Evolutionary conservation across 805 yeast species (phyloP).

Genomic region (Metschnikowia shivogae): DNA sequence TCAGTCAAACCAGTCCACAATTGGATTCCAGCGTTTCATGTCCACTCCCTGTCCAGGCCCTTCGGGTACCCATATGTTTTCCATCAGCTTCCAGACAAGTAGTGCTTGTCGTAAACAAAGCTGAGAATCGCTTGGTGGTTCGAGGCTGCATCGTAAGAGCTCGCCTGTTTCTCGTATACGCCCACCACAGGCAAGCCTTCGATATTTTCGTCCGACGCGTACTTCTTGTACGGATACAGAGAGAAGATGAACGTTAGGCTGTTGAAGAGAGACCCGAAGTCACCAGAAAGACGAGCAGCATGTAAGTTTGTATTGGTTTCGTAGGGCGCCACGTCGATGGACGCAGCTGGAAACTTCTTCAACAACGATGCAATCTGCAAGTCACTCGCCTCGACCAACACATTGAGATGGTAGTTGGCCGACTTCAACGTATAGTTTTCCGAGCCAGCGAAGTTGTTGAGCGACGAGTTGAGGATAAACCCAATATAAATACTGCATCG

Average conservation of each 20-base stretch:
- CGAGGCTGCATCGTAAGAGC: not conserved
- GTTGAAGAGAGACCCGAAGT: conserved; percentile 13
- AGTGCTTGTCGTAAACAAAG: conserved; percentile 5
- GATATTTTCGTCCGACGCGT: conserved; percentile 9
- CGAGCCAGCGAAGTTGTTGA: conserved; percentile 23
- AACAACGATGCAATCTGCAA: conserved; percentile 2
- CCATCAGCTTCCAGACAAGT: not conserved
- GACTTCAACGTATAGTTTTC: conserved; percentile 32
- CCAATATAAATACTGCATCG: conserved; percentile 26
- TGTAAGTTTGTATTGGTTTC: conserved; percentile 9
- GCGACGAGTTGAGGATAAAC: conserved; percentile 22
- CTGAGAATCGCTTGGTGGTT: conserved; percentile 6
- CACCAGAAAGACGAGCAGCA: conserved; percentile 10
- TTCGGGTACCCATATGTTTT: too few relatives aligned
- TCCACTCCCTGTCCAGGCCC: too few relatives aligned
- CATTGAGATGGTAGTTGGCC: conserved; percentile 21
- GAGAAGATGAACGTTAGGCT: conserved; percentile 5
- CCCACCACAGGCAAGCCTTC: conserved; percentile 10
- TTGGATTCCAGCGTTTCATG: too few relatives aligned
- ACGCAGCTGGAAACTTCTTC: conserved; percentile 1
- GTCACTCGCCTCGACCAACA: conserved; percentile 11
- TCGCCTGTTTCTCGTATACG: conserved; percentile 9
- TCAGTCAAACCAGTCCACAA: too few relatives aligned
- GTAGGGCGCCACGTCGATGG: conserved; percentile 9
- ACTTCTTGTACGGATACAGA: conserved; percentile 5